Conservation (phyloP, 257 asterid genomes). For the Solanum clarkiae region DNA sequence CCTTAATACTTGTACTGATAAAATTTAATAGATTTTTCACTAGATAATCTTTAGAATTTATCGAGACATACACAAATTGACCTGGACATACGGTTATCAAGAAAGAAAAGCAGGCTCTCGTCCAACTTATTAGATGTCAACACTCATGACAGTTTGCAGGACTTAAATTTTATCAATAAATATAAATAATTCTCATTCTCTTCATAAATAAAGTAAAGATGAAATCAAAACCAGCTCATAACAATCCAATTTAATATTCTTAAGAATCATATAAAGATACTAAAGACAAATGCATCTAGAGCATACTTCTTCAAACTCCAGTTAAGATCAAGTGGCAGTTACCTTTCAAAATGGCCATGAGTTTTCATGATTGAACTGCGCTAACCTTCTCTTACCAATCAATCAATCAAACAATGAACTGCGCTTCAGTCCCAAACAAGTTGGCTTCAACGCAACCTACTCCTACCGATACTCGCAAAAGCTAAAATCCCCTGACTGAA, state of each 20-base stretch:
- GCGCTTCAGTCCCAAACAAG: not conserved
- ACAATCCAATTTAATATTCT: not conserved
- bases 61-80: not conserved
- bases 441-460: not conserved
- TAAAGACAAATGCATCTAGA: not conserved
- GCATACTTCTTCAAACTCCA: not conserved
- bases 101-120: not conserved
- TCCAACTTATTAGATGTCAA: not conserved
- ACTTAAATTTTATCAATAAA: not conserved
- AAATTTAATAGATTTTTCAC: too few species aligned
- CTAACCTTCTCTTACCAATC: not conserved
- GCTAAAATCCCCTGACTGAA: conserved; percentile 25
- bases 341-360: not conserved
- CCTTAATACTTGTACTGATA: too few species aligned
- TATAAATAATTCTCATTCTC: not conserved
- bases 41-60: not conserved
- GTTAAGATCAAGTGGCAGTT: not conserved
- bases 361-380: not conserved
- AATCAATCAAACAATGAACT: not conserved
- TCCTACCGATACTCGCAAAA: not conserved
- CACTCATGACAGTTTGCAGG: not conserved
- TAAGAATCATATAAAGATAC: not conserved
- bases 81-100: not conserved
- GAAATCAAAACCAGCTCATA: not conserved
- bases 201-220: not conserved